A percentile compares a stretch with the other conserved stretches of the same genome.
These are phyloP conservation scores for Aspergillus olivimuriae DNA, from an alignment of 495 filamentous ascomycete species.

Conservation along the genomic window DNA sequence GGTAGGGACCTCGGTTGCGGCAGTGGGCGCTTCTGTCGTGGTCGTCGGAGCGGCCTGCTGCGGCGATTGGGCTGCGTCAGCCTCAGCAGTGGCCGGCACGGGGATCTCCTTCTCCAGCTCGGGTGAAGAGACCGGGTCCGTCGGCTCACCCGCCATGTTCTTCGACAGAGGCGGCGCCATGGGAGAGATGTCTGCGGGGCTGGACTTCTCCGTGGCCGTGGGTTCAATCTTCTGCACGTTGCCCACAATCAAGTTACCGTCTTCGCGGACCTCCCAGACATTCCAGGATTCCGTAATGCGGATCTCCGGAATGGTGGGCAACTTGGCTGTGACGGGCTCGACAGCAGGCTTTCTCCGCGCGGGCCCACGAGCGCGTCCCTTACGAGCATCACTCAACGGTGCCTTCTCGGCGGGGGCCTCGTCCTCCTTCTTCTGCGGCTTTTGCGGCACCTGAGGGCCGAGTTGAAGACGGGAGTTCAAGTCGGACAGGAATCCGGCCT, in stretches of 20 bases:
- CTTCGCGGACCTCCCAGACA: conserved; percentile 44
- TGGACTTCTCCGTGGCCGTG: conserved; percentile 23
- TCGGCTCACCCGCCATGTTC: conserved; percentile 52
- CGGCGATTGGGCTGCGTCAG: not conserved
- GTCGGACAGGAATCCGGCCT: conserved; percentile 85
- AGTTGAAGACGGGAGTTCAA: conserved; percentile 78
- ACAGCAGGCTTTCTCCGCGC: conserved; percentile 66
- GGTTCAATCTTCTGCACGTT: conserved; percentile 17
- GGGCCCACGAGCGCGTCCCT: conserved; percentile 83
- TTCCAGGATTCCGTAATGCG: conserved; percentile 43
- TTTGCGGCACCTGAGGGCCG: conserved; percentile 68
- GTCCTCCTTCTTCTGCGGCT: conserved; percentile 59
- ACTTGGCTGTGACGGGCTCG: conserved; percentile 19
- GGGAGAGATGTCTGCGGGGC: conserved; percentile 18
- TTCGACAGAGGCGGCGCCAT: conserved; percentile 38
- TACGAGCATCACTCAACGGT: conserved; percentile 78
- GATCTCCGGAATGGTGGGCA: conserved; percentile 38
- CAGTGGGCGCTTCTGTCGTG: not conserved
- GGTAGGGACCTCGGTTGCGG: not conserved
- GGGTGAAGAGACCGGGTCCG: conserved; percentile 22
- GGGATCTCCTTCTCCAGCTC: conserved; percentile 6
- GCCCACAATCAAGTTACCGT: conserved; percentile 39
- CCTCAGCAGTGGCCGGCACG: conserved; percentile 6
- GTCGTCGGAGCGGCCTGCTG: not conserved
- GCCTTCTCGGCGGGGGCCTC: conserved; percentile 61